A percentile compares a stretch with the other conserved stretches of the same genome.
Evolutionary conservation across 2,329 filamentous ascomycete genomes (phyloP).

Genomic region (Colletotrichum tamarilloi): DNA sequence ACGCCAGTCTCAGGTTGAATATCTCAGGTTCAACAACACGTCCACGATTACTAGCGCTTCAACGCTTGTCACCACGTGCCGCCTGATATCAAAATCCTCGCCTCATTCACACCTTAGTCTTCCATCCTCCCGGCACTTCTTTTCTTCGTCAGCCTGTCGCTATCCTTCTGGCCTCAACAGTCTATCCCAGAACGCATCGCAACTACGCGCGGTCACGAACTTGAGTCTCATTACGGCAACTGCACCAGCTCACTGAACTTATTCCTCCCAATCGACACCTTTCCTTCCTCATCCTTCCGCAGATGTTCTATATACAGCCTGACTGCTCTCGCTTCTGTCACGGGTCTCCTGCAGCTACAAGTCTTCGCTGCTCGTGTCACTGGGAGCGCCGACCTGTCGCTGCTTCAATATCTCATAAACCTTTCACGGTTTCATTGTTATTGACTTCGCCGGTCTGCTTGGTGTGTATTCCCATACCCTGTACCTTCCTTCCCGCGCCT

Average conservation of each 20-base stretch:
- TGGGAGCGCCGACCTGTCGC: not conserved
- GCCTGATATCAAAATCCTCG: not conserved
- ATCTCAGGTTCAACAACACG: not conserved
- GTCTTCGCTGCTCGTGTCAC: not conserved
- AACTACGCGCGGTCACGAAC: not conserved
- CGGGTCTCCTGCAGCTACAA: not conserved
- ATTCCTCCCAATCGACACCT: not conserved
- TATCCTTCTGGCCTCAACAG: not conserved
- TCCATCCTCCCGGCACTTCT: not conserved
- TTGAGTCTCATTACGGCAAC: not conserved
- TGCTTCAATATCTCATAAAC: not conserved
- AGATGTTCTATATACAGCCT: not conserved
- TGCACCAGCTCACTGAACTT: not conserved
- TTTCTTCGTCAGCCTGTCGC: not conserved
- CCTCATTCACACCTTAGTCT: not conserved
- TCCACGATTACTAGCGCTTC: not conserved
- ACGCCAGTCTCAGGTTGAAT: too few relatives aligned
- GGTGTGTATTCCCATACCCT: not conserved
- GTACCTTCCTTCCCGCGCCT: not conserved
- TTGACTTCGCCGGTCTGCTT: not conserved
- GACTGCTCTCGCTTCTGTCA: not conserved
- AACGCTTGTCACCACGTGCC: too few relatives aligned
- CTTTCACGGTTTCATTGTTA: not conserved
- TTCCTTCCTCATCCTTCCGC: not conserved
- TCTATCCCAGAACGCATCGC: not conserved